Base-by-base conservation (phyloP, 2,329 filamentous ascomycete species). In the Fusarium sp. region DNA sequence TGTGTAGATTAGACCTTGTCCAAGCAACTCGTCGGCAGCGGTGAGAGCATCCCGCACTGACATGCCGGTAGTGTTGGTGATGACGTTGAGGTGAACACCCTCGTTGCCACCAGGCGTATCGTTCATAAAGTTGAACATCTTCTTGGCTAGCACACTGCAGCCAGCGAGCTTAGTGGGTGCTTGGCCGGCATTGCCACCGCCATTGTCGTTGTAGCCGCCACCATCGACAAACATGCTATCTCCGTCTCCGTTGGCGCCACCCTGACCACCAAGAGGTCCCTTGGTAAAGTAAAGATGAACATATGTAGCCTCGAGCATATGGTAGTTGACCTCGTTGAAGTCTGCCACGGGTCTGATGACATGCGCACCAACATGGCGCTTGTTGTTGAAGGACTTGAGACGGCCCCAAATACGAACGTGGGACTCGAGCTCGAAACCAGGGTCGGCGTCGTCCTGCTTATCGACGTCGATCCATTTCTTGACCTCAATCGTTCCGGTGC, bases 311-410 rank as follows among this genome's bases (percentile, higher is more conserved):
- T 99, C 95, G 52, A 99, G 88, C 68, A 97, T 81, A 80, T 98
- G 96, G 77, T 93, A 97, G 76, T 91, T 91, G 77, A 98, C 87
- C 84, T 99, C 96, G 82, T 99, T 97, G 82, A 91, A 91, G 78
- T 97, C 92, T 55, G 86, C 83, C 54, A 98, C 83, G 6, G 91
- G 89, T 53, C 94, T 90, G 67, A 99, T 89, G 73, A 92, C 88
- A 78, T 94, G 90, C 40, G 93, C 91, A 65, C 87, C 89, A 53
- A 99, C 86, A 78, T 94, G 91, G 65, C 90, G 87, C 82, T 94
- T 96, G 79, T 91, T 91, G 77, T 91, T 90, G 81, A 96, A 96
- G 53, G 85, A 86, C 81, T 94, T 96, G 74, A 98, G 83, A 55
- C 90, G 89, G 62, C 96, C 96, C 83, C 88, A 96, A 50, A 96